Conservation (phyloP, 164 flowering plant genomes). For the Annona squamosa region DNA sequence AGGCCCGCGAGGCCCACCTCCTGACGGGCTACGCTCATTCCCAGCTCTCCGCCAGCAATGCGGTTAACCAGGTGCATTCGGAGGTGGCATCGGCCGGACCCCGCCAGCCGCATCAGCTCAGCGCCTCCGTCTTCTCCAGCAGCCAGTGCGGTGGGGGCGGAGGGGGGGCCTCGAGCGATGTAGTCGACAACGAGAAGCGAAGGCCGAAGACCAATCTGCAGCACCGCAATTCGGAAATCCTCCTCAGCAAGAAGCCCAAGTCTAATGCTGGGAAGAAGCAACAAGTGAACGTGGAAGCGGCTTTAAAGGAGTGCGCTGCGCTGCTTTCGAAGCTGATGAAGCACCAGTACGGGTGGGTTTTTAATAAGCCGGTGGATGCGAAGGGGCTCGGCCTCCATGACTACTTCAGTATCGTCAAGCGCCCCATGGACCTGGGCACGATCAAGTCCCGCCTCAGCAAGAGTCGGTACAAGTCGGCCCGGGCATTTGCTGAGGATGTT, state of each 20-base stretch:
- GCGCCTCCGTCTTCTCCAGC: slow-evolving; percentile 48
- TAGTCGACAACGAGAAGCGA: slow-evolving; percentile 73
- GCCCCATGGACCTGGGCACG: slow-evolving; percentile 89
- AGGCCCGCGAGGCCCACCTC: slow-evolving; percentile 34
- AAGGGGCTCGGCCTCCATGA: slow-evolving; percentile 60
- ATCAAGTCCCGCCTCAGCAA: slow-evolving; percentile 49
- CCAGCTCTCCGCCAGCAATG: slow-evolving; percentile 22
- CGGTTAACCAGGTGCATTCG: slow-evolving; percentile 30
- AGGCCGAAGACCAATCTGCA: slow-evolving; percentile 82
- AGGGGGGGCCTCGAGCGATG: slow-evolving; percentile 19
- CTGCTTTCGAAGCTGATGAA: slow-evolving; percentile 60
- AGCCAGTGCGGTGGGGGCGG: slow-evolving; percentile 23
- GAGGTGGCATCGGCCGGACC: slow-evolving; percentile 37
- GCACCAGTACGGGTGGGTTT: slow-evolving; percentile 79
- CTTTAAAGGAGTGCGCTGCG: slow-evolving; percentile 38
- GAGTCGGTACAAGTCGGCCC: slow-evolving; percentile 58
- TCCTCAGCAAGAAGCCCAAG: slow-evolving; percentile 76
- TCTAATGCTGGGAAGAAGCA: slow-evolving; percentile 30
- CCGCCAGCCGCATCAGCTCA: slow-evolving; percentile 45
- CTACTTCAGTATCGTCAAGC: slow-evolving; percentile 55
- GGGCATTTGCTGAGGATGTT: slow-evolving; percentile 83
- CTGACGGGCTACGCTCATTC: slow-evolving; percentile 23
- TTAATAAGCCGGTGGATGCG: slow-evolving; percentile 66
- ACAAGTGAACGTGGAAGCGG: slow-evolving; percentile 13
- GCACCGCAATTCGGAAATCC: slow-evolving; percentile 66